Conservation (phyloP, 2,329 filamentous ascomycete species). For the Lecanicillium sp. region DNA sequence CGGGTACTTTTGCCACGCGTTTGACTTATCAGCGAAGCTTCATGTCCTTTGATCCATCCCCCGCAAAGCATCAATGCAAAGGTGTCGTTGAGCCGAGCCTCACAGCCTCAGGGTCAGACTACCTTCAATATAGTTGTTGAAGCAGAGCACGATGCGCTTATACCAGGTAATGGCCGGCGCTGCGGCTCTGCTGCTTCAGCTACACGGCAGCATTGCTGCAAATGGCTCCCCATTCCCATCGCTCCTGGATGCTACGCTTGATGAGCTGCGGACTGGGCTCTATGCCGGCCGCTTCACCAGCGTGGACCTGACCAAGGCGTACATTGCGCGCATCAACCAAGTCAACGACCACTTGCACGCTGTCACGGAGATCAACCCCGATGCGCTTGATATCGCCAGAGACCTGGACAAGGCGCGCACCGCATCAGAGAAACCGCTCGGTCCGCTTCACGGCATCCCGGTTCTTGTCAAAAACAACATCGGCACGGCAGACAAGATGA, state of each 20-base stretch:
- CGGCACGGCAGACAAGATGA: conserved; percentile 55
- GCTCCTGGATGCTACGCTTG: conserved; percentile 19
- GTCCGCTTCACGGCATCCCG: conserved; percentile 58
- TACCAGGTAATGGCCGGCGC: not conserved
- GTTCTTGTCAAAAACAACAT: conserved; percentile 65
- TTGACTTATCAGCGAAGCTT: too few species aligned
- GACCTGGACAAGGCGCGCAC: conserved; percentile 25
- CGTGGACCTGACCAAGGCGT: conserved; percentile 30
- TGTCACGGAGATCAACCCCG: conserved; percentile 32
- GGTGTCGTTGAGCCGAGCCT: too few species aligned
- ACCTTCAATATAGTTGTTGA: too few species aligned
- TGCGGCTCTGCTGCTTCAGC: not conserved
- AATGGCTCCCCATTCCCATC: conserved; percentile 2
- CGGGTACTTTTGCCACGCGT: not conserved
- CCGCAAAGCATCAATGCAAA: too few species aligned
- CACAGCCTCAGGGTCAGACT: too few species aligned
- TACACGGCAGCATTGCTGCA: not conserved
- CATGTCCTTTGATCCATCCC: not conserved
- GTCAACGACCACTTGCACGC: conserved; percentile 22
- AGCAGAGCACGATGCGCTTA: too few species aligned
- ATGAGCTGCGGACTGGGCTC: conserved; percentile 18
- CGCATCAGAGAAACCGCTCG: conserved; percentile 15
- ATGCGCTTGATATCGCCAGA: conserved; percentile 33
- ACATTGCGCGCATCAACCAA: conserved; percentile 23
- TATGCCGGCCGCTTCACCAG: conserved; percentile 26